Conservation (phyloP, 192 early-diverging fungal genomes). For the Radiomyces spectabilis region DNA sequence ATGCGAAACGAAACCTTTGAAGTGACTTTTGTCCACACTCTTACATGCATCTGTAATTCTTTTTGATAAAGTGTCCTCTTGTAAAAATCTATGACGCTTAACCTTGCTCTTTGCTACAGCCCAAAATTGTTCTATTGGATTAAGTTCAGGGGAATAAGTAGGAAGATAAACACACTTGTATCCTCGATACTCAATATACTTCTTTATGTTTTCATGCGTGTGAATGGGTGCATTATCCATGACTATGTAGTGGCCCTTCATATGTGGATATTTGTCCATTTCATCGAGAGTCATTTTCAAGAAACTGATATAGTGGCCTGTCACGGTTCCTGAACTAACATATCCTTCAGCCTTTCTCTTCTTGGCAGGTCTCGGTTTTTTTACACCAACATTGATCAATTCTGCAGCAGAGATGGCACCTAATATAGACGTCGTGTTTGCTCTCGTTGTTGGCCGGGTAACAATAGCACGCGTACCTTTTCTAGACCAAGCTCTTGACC, state of each 20-base stretch:
- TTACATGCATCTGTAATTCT: background rate
- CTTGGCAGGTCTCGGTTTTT: background rate
- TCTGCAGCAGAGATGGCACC: slow-evolving; percentile 7
- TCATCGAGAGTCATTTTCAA: slow-evolving; percentile 4
- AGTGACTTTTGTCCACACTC: background rate
- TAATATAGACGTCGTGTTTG: background rate
- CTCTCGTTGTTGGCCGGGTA: background rate
- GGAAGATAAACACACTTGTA: slow-evolving; percentile 12
- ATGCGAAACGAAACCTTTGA: background rate
- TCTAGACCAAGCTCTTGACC: background rate
- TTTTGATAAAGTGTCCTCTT: background rate
- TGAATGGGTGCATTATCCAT: slow-evolving; percentile 14
- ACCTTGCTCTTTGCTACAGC: background rate
- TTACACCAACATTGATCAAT: background rate
- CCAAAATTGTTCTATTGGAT: slow-evolving; percentile 26
- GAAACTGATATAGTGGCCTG: slow-evolving; percentile 1
- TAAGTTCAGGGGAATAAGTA: slow-evolving; percentile 14
- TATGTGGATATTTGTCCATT: slow-evolving; percentile 1
- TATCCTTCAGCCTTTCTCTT: background rate
- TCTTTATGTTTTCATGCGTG: background rate
- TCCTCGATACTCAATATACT: background rate
- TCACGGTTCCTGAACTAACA: background rate
- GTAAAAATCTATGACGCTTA: background rate
- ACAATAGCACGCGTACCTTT: slow-evolving; percentile 1
- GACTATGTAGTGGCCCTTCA: slow-evolving; percentile 7